A percentile compares a stretch with the other conserved stretches of the same genome.
These are phyloP conservation scores for Talinum fruticosum DNA, from an alignment of 148 eudicot genomes.

Conservation along the genomic window DNA sequence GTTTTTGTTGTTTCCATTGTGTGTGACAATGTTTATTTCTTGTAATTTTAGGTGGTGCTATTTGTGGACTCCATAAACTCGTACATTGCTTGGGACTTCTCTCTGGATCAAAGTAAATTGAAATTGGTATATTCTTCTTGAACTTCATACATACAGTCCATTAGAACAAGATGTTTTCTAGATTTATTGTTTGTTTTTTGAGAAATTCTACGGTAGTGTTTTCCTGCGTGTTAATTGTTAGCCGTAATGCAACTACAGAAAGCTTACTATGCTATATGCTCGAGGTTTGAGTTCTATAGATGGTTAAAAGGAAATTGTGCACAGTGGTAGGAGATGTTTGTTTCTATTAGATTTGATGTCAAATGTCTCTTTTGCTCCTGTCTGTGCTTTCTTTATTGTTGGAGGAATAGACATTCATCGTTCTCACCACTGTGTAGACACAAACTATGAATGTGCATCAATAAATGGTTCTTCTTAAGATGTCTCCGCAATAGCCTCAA, in stretches of 20 bases:
- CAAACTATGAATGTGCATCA: no score
- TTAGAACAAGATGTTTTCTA: background rate
- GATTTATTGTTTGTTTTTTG: background rate
- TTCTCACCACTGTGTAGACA: no score
- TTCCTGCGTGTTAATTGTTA: background rate
- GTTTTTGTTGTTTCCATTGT: background rate
- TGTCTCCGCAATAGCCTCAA: no score
- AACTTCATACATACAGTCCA: constrained; percentile 5
- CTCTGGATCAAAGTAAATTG: constrained; percentile 70
- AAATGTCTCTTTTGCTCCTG: no score
- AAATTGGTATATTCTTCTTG: constrained; percentile 49
- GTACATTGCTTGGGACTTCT: constrained; percentile 95
- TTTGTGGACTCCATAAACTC: constrained; percentile 81
- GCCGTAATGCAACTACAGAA: background rate
- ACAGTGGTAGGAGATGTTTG: no score
- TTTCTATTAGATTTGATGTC: no score
- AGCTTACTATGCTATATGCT: no score
- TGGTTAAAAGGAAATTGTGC: no score
- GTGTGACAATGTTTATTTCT: background rate
- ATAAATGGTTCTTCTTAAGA: no score
- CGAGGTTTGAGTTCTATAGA: no score
- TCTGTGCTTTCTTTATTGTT: no score
- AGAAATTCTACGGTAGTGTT: background rate
- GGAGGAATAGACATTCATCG: no score
- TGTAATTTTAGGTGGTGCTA: constrained; percentile 54